phyloP scores from a whole-genome alignment of 1,284 basidiomycete species.

The Marasmius fiardii region DNA sequence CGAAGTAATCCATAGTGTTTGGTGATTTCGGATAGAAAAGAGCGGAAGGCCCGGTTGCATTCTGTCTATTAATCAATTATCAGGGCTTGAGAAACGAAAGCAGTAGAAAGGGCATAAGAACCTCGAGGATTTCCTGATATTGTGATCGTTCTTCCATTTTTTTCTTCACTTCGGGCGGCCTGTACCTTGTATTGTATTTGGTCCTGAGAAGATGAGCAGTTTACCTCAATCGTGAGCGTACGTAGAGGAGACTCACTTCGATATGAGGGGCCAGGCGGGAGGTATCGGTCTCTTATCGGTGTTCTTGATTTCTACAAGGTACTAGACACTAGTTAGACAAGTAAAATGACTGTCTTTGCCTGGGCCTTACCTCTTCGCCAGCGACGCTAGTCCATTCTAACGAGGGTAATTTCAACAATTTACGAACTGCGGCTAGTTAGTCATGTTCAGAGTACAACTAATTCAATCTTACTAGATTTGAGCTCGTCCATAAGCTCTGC shows the following conservation, averaged over 20 bases:
- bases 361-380: constrained; percentile 61
- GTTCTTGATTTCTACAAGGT: constrained; percentile 75
- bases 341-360: too few relatives aligned
- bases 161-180: constrained; percentile 68
- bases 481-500: constrained; percentile 78
- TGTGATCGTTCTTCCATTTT: constrained; percentile 77
- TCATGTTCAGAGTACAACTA: not conserved
- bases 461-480: constrained; percentile 48
- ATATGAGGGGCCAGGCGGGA: constrained; percentile 76
- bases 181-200: constrained; percentile 75
- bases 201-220: constrained; percentile 48
- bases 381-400: constrained; percentile 72
- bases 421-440: constrained; percentile 53
- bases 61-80: constrained; percentile 37
- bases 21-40: constrained; percentile 71
- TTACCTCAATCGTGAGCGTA: not conserved
- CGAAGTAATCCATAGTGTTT: constrained; percentile 68
- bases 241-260: constrained; percentile 44
- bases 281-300: constrained; percentile 75
- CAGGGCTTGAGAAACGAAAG: not conserved
- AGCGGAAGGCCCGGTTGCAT: constrained; percentile 61
- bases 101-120: constrained; percentile 15
- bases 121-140: constrained; percentile 72
- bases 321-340: constrained; percentile 39
- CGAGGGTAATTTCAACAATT: constrained; percentile 68